Conservation (phyloP, 495 filamentous ascomycete species). For the Amniculicola lignicola region DNA sequence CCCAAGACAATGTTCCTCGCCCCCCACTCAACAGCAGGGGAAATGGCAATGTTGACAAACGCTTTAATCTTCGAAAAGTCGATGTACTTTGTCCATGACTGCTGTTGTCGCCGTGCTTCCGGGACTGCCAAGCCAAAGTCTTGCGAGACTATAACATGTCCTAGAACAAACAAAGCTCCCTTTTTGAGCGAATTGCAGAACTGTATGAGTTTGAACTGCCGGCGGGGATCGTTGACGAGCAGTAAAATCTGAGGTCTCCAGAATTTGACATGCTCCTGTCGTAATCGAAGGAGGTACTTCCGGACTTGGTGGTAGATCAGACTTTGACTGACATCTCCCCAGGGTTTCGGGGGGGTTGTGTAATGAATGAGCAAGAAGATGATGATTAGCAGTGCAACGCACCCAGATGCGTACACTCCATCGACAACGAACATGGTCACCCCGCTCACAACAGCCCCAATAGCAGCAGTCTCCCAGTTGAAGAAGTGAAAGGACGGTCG, state of each 20-base stretch:
- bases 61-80: conserved; percentile 86
- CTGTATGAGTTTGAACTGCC: conserved; percentile 75
- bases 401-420: conserved; percentile 72
- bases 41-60: conserved; percentile 80
- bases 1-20: conserved; percentile 77
- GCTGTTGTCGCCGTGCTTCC: conserved; percentile 77
- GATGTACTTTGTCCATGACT: conserved; percentile 79
- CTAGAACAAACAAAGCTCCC: conserved; percentile 77
- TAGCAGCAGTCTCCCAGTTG: conserved; percentile 76
- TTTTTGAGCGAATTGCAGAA: conserved; percentile 93
- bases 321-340: conserved; percentile 87
- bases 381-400: conserved; percentile 67
- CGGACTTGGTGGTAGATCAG: conserved; percentile 89
- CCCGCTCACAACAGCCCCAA: conserved; percentile 69
- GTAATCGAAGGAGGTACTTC: conserved; percentile 78
- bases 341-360: conserved; percentile 76
- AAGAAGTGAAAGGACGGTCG: conserved; percentile 85
- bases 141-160: conserved; percentile 80
- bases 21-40: conserved; percentile 81
- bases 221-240: conserved; percentile 76
- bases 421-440: conserved; percentile 88
- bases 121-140: conserved; percentile 75
- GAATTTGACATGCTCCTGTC: conserved; percentile 88
- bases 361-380: conserved; percentile 86
- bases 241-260: conserved; percentile 85